Evolutionary conservation across 768 basidiomycete genomes (phyloP), one percentile per base, ranked within the genome.

Genomic region (Boletus patriciae): DNA sequence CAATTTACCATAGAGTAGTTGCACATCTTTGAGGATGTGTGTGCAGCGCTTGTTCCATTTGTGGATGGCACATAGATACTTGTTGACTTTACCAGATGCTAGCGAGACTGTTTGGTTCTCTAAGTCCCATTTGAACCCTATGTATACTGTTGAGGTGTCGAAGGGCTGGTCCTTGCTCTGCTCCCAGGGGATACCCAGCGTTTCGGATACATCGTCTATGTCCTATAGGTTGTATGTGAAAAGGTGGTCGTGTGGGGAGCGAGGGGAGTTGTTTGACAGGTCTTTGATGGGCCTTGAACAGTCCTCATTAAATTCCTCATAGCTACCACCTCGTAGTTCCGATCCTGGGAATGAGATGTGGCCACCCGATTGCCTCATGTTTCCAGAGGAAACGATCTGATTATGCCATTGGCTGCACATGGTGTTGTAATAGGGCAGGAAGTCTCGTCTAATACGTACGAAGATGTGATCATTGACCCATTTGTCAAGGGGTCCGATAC

Each of bases 91-190:
- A 33, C 60, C 63, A 3, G 33, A 2, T 0, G 68, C 62, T 0
- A 78, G 50, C 0, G 62, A 25, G 0, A 75, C 76, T 0, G 57
- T 50, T 15, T 56, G 37, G 9, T 15, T 0, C 2, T 19, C 50
- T 5, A 76, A 37, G 48, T 77, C 64, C 77, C 76, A 78, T 23
- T 62, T 16, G 57, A 78, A 75, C 4, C 78, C 73, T 5, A 64
- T 66, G 31, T 66, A 66, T 0, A 40, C 51, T 4, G 57, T 60
- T 0, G 50, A 46, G 1, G 37, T 3, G 4, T 2, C 3, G n/a
- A 66, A 62, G 0, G 52, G 54, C 12, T 66, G 57, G 31, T 66
- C 60, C 46, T 66, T 66, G 1, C 48, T 36, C 0, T 1, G 0
- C 18, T 64, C 61, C 65, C 59, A 64, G 0, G 58, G 58, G 0